phyloP scores from a whole-genome alignment of 164 flowering plant species.

The Hamamelis virginiana region DNA sequence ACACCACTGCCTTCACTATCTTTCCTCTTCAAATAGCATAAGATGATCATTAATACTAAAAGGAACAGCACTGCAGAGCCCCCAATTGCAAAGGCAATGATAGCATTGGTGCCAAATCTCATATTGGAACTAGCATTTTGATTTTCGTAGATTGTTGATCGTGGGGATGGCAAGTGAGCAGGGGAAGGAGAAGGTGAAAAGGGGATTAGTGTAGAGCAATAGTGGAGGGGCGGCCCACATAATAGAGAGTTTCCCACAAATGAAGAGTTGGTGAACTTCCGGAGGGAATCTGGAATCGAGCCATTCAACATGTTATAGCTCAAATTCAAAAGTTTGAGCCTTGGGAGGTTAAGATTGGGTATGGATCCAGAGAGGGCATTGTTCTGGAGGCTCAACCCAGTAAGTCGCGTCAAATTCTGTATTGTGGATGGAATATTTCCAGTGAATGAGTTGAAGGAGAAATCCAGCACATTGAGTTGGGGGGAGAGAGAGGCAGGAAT shows the following conservation, averaged over 20 bases:
- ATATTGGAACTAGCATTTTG: slow-evolving; percentile 14
- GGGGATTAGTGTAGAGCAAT: slow-evolving; percentile 27
- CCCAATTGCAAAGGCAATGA: slow-evolving; percentile 50
- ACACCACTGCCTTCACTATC: slow-evolving; percentile 18
- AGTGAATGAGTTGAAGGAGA: slow-evolving; percentile 52
- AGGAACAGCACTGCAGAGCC: slow-evolving; percentile 29
- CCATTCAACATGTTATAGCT: slow-evolving; percentile 57
- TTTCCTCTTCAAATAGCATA: slow-evolving; percentile 41
- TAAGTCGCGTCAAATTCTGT: slow-evolving; percentile 34
- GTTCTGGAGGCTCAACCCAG: slow-evolving; percentile 43
- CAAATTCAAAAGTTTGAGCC: slow-evolving; percentile 42
- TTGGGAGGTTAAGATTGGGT: slow-evolving; percentile 35
- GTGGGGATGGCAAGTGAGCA: slow-evolving; percentile 17
- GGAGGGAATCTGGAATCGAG: slow-evolving; percentile 44
- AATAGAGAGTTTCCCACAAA: slow-evolving; percentile 48
- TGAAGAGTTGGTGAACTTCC: slow-evolving; percentile 46
- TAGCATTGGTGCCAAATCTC: slow-evolving; percentile 32
- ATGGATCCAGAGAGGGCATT: slow-evolving; percentile 48
- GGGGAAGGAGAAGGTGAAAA: slow-evolving; percentile 30
- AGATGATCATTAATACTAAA: slow-evolving; percentile 20
- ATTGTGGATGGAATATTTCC: slow-evolving; percentile 43
- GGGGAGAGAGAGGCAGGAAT: slow-evolving; percentile 41
- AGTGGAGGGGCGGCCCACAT: slow-evolving; percentile 46
- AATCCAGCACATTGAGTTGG: slow-evolving; percentile 39
- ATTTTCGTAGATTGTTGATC: slow-evolving; percentile 14